Base-by-base conservation (phyloP, 768 basidiomycete species). In the Russula earlei region DNA sequence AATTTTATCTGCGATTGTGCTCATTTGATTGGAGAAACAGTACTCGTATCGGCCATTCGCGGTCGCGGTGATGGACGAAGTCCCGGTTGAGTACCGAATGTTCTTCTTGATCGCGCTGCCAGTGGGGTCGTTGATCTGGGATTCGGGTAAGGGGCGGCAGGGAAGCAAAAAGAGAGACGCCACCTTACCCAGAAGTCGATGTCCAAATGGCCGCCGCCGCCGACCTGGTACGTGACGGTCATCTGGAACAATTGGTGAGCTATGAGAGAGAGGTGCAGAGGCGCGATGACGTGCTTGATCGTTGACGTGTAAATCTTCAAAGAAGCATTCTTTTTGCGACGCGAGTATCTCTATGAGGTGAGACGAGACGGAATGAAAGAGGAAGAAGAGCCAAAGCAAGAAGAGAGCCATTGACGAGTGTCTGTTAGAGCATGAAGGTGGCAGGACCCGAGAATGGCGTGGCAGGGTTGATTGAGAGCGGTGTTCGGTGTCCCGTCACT, bases 11-110 rank as follows among this genome's bases (percentile, higher is more conserved):
- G 92, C 87, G 65, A 97, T 85, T 25, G 91, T 83, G 65, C 89
- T 93, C 95, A 98, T 97, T 70, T 93, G 91, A 69, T 99, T 99
- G 29, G 92, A 95, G 79, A 98, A 99, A 73, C 96, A 99, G 66
- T 97, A 96, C 64, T 91, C 86, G 67, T 93, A 83, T 47, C 91
- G 75, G 0, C 96, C 96, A 63, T 96, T 87, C 65, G 76, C 79
- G 57, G 85, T 81, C 20, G 93, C 93, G 11, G 91, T 95, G 62
- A 95, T 83, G 29, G 91, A 83, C 49, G 84, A 74, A 9, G 89
- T 87, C 0, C 96, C 96, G 5, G 94, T 96, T 43, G 91, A 85
- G 67, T 93, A 82, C 68, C 85, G 84, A 47, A 87, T 75, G 62
- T 93, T 87, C 68, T 91, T 90, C 61, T 80, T 82, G 34, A 97